These are phyloP conservation scores for Arctostaphylos glauca DNA, from an alignment of 148 eudicot species.

Conservation along the genomic window DNA sequence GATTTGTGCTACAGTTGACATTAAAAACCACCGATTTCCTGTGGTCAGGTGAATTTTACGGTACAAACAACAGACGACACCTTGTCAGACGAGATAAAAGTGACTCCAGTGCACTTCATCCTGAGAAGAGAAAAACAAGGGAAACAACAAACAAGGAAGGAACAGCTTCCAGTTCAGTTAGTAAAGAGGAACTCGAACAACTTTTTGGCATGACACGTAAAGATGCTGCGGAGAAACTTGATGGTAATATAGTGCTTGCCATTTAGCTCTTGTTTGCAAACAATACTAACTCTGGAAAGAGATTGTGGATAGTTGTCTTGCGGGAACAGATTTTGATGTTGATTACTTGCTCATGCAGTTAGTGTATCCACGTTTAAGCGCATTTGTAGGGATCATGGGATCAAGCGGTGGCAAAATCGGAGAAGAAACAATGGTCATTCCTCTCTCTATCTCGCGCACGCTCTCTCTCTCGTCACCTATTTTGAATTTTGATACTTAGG, in stretches of 20 bases:
- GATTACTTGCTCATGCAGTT: slow-evolving; percentile 12
- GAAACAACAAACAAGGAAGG: slow-evolving; percentile 48
- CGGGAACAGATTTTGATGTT: not conserved
- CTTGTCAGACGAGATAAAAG: no score
- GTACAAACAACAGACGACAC: no score
- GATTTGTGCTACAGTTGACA: not conserved
- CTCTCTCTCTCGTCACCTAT: no score
- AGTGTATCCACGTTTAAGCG: not conserved
- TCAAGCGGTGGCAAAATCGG: not conserved
- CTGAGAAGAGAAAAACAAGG: no score
- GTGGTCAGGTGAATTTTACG: not conserved
- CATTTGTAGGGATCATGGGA: not conserved
- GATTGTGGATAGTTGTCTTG: not conserved
- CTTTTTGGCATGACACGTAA: slow-evolving; percentile 33
- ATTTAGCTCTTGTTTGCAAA: not conserved
- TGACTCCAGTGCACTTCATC: no score
- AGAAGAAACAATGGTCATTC: not conserved
- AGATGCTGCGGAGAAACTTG: not conserved
- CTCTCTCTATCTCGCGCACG: not conserved
- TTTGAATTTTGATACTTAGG: not conserved
- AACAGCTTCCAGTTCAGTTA: slow-evolving; percentile 52
- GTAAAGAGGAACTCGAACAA: slow-evolving; percentile 53
- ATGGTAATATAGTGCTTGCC: not conserved
- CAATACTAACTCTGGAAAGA: not conserved
- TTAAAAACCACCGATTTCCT: not conserved